Conservation (phyloP, 164 flowering plant species). For the Nymphaea colorata region DNA sequence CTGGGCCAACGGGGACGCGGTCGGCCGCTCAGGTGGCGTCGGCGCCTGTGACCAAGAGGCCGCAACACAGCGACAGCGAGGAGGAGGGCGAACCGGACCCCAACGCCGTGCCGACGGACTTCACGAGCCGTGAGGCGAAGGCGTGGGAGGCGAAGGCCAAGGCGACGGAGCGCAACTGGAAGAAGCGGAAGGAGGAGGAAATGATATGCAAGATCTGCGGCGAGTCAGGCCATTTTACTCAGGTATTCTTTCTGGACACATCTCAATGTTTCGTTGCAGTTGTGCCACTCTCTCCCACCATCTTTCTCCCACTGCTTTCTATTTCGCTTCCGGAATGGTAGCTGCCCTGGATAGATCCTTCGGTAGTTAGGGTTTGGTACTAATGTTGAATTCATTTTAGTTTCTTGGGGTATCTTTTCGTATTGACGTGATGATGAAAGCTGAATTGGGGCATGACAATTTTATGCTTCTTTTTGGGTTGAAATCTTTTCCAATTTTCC, state of each 20-base stretch:
- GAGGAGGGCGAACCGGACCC: constrained; percentile 79
- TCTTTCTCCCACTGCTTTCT: no score
- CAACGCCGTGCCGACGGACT: constrained; percentile 98
- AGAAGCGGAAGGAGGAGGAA: constrained; percentile 97
- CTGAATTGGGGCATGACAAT: no score
- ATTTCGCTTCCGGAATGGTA: no score
- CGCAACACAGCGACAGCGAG: constrained; percentile 34
- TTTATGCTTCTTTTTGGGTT: no score
- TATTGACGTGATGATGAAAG: no score
- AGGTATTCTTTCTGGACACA: constrained; percentile 31
- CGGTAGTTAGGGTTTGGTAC: no score
- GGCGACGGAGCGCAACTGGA: constrained; percentile 99
- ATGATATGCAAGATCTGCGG: constrained; percentile 99
- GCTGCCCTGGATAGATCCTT: no score
- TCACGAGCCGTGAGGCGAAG: constrained; percentile 97
- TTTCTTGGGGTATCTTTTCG: no score
- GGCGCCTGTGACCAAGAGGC: constrained; percentile 35
- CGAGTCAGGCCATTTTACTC: constrained; percentile 94
- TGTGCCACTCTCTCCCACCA: no score
- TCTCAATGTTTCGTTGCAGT: no score
- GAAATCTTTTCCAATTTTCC: no score
- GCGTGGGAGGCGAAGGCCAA: constrained; percentile 99
- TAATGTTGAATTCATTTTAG: no score
- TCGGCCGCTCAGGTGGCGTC: constrained; percentile 24
- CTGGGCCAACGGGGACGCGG: constrained; percentile 62